Percentiles rank a stretch among this genome's conserved stretches.
Conservation (phyloP, 2,329 filamentous ascomycete genomes). For the Pyricularia pennisetigena region DNA sequence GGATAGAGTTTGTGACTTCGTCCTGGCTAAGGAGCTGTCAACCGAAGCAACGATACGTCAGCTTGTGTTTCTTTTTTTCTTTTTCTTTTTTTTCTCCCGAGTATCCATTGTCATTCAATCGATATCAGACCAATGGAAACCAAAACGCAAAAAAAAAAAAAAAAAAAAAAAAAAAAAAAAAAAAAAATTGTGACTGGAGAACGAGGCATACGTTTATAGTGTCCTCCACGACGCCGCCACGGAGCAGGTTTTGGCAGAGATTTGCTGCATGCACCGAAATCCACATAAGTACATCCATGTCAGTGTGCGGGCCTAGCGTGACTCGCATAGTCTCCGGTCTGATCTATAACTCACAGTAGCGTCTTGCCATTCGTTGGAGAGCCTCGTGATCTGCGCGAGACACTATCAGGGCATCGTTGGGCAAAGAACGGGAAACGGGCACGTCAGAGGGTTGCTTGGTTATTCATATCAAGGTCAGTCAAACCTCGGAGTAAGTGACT, state of each 20-base stretch:
- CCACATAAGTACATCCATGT: not conserved
- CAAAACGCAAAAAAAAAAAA: not conserved
- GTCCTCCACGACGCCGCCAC: slow-evolving; percentile 35
- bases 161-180: not conserved
- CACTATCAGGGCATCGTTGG: slow-evolving; percentile 38
- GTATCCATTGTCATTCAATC: not conserved
- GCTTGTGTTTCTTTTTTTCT: too few species aligned
- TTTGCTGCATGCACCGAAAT: slow-evolving; percentile 22
- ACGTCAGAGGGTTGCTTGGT: slow-evolving; percentile 3
- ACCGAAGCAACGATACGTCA: not conserved
- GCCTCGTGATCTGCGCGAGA: slow-evolving; percentile 50
- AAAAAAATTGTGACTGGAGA: not conserved
- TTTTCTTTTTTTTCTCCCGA: not conserved
- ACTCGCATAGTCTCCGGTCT: not conserved
- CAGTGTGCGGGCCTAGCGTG: slow-evolving; percentile 1
- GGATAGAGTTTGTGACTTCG: slow-evolving; percentile 14
- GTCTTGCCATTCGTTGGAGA: slow-evolving; percentile 38
- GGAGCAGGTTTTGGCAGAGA: slow-evolving; percentile 36
- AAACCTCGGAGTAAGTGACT: not conserved
- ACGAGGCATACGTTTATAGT: slow-evolving; percentile 31
- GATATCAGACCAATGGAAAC: not conserved
- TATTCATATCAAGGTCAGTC: not conserved
- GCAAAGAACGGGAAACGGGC: slow-evolving; percentile 1
- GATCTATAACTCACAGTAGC: slow-evolving; percentile 40
- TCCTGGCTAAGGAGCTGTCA: slow-evolving; percentile 17